Base-by-base conservation (phyloP, 139 green algal species). In the Pedinophyceae sp. region DNA sequence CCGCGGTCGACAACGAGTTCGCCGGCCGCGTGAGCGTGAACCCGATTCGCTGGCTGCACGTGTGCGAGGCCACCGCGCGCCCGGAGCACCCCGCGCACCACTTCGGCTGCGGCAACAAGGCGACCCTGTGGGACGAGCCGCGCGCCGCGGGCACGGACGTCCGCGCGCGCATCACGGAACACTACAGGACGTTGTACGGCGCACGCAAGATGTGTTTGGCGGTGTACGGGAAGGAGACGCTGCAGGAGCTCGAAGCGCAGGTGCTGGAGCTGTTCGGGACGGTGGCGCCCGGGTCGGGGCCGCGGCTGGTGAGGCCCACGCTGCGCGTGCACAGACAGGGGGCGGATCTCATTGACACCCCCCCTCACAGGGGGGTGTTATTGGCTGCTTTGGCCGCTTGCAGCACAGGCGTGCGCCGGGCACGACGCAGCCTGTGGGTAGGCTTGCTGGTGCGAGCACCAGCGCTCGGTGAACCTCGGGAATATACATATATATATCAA, bases 81-180 rank as follows among this genome's bases (percentile, higher is more conserved):
- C 34, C 34, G 34, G 34, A 13, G 10, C 84, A 96, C 68, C 59
- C 81, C 15, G 88, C 84, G 69, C 50, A 55, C 59, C 86, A 86
- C 51, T 97, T 97, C 72, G 73, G 57, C 22, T 96, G 87, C 87
- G 90, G 88, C 62, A 94, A 96, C 72, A 53, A 66, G 5, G 66
- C 66, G 52, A 83, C 66, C 51, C 69, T 96, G 57, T 76, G 68
- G 54, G 77, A 91, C 2, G 30, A 64, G 27, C 80, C 83, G 2
- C 45, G 17, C 16, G 58, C 55, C 17, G 64, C 65, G 19, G 80
- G 79, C 17, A 27, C 85, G 1, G 61, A 88, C 30, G 67, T 94
- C 15, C 56, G 86, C 13, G 57, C 73, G 10, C 27, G 67, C 28
- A 60, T 97, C 10, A 53, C 93, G 27, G 30, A 83, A 19, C 85